These are phyloP conservation scores for Malus hybrid DNA, from an alignment of 331 rosid genomes.

Conservation along the genomic window DNA sequence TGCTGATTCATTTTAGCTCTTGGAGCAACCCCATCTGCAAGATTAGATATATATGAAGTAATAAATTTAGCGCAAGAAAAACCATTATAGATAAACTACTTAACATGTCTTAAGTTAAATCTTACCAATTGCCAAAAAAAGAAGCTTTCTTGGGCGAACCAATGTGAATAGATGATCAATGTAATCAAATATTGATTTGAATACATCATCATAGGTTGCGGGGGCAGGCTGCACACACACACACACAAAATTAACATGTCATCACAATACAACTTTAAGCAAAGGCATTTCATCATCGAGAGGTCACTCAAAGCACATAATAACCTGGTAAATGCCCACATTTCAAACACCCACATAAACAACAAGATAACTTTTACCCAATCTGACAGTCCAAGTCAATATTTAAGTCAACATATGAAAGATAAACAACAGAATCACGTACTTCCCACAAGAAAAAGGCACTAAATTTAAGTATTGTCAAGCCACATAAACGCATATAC, in stretches of 20 bases:
- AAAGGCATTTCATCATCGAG: not conserved
- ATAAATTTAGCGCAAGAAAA: not conserved
- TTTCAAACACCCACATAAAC: not conserved
- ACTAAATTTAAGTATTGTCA: not conserved
- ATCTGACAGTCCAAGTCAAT: not conserved
- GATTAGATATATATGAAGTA: not conserved
- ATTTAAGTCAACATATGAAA: not conserved
- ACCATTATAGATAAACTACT: not conserved
- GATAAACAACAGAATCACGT: not conserved
- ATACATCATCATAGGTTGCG: conserved; percentile 70
- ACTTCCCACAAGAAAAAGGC: not conserved
- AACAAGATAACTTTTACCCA: not conserved
- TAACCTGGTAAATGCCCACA: not conserved
- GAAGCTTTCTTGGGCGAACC: conserved; percentile 97
- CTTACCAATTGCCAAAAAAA: conserved; percentile 91
- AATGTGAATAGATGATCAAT: conserved; percentile 78
- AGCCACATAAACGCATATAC: not conserved
- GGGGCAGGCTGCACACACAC: conserved; percentile 68
- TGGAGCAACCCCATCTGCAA: conserved; percentile 94
- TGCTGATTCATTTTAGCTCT: conserved; percentile 99
- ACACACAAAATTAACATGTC: not conserved
- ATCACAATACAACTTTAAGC: not conserved
- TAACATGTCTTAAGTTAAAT: not conserved
- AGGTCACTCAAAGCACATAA: not conserved
- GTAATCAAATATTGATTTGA: conserved; percentile 70